Percentiles rank a stretch among this genome's conserved stretches.
Conservation (phyloP, 1,284 basidiomycete genomes). For the Malassezia sympodialis region DNA sequence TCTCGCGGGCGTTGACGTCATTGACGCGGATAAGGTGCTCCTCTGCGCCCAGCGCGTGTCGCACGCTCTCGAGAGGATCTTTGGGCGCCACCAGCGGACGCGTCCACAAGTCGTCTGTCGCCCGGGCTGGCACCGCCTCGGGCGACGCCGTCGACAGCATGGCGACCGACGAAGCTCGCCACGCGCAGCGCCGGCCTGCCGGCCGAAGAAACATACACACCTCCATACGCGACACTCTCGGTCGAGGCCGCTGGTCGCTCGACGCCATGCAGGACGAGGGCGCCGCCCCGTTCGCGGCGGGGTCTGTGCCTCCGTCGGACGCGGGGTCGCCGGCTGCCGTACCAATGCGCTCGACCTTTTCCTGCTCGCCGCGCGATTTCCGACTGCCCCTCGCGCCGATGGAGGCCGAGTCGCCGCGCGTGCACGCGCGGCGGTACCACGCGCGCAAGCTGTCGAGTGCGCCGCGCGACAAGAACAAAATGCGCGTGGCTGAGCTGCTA, state of each 20-base stretch:
- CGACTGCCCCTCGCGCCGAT: constrained; percentile 5
- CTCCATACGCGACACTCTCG: background rate
- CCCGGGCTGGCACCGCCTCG: background rate
- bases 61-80: constrained; percentile 19
- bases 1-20: constrained; percentile 31
- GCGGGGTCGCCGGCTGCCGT: background rate
- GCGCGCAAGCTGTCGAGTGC: background rate
- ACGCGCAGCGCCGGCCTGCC: background rate
- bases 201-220: background rate
- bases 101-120: background rate
- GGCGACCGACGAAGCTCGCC: background rate
- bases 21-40: constrained; percentile 40
- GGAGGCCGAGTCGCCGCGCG: background rate
- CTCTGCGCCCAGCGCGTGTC: constrained; percentile 31
- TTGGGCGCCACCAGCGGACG: background rate
- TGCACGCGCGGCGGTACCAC: background rate
- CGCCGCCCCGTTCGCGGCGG: background rate
- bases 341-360: constrained; percentile 1
- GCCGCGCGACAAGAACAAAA: constrained; percentile 19
- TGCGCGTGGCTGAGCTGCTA: constrained; percentile 37
- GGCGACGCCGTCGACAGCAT: constrained; percentile 7
- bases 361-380: constrained; percentile 20
- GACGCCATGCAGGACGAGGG: background rate
- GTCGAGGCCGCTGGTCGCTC: background rate
- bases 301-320: background rate